These are phyloP conservation scores for Thoreauomyces humboldtii DNA, from an alignment of 192 early-diverging fungal genomes.

Conservation along the genomic window DNA sequence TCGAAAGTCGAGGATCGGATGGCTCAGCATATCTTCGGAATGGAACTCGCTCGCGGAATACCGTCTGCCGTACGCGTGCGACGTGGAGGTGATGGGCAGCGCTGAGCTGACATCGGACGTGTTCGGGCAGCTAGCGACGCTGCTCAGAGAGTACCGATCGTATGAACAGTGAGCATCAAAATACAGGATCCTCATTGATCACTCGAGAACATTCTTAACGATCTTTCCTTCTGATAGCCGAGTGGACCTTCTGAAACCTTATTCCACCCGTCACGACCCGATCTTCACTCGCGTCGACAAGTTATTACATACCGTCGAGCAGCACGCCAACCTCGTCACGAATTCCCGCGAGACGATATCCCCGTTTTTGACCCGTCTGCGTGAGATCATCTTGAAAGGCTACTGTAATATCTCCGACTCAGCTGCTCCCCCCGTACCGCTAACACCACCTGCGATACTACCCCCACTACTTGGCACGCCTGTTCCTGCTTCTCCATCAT, in stretches of 20 bases:
- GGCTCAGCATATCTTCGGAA: constrained; percentile 54
- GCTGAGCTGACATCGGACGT: constrained; percentile 48
- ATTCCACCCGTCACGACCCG: constrained; percentile 31
- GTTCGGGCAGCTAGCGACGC: constrained; percentile 47
- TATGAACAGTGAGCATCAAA: constrained; percentile 51
- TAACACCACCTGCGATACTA: too few species aligned
- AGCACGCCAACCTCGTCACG: constrained; percentile 9
- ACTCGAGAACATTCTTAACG: constrained; percentile 1
- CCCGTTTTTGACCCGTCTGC: constrained; percentile 10
- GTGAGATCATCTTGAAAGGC: constrained; percentile 17
- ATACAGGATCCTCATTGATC: not conserved
- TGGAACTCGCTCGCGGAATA: constrained; percentile 51
- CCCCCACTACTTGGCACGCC: too few species aligned
- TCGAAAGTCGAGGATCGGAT: constrained; percentile 54
- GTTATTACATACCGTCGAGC: constrained; percentile 37
- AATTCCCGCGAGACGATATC: not conserved
- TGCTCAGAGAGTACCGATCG: constrained; percentile 61
- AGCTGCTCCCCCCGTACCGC: too few species aligned
- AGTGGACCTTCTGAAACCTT: constrained; percentile 56
- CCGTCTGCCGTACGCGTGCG: constrained; percentile 58
- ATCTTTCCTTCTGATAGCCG: constrained; percentile 41
- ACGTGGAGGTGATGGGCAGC: constrained; percentile 42
- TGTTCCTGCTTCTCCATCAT: too few species aligned
- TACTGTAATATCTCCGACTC: too few species aligned
- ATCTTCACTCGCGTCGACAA: constrained; percentile 62